Evolutionary conservation across 2,329 filamentous ascomycete genomes (phyloP).

Genomic region (Phoma sp.): DNA sequence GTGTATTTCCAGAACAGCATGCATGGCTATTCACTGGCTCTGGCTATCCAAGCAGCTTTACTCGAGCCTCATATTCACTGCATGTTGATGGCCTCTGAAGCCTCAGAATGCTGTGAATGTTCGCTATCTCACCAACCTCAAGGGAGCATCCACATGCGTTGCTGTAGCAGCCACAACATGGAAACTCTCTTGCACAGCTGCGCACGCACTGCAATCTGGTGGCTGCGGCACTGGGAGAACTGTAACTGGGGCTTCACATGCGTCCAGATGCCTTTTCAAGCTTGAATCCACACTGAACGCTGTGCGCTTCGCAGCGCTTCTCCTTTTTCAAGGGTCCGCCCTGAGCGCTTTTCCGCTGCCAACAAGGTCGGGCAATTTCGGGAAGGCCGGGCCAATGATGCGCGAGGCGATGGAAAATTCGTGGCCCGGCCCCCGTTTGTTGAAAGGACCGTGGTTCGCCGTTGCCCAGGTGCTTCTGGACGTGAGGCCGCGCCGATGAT

Average conservation of each 20-base stretch:
- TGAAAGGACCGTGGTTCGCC: constrained; percentile 19
- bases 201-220: constrained; percentile 23
- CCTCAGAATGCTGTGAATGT: not conserved
- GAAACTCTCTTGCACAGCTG: constrained; percentile 16
- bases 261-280: constrained; percentile 32
- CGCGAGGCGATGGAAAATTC: constrained; percentile 16
- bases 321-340: constrained; percentile 18
- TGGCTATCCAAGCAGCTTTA: not conserved
- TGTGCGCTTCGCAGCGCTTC: constrained; percentile 13
- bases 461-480: constrained; percentile 20
- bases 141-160: constrained; percentile 20
- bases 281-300: constrained; percentile 12
- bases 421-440: constrained; percentile 12
- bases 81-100: not conserved
- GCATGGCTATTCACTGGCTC: not conserved
- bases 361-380: constrained; percentile 27
- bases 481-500: constrained; percentile 12
- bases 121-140: constrained; percentile 5
- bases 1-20: constrained; percentile 14
- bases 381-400: constrained; percentile 22
- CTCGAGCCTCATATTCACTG: not conserved
- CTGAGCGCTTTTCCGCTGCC: constrained; percentile 21
- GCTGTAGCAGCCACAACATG: constrained; percentile 32
- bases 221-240: constrained; percentile 14
- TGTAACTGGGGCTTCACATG: constrained; percentile 29